Conservation (phyloP, 257 asterid genomes). For the Coffea canephora region DNA sequence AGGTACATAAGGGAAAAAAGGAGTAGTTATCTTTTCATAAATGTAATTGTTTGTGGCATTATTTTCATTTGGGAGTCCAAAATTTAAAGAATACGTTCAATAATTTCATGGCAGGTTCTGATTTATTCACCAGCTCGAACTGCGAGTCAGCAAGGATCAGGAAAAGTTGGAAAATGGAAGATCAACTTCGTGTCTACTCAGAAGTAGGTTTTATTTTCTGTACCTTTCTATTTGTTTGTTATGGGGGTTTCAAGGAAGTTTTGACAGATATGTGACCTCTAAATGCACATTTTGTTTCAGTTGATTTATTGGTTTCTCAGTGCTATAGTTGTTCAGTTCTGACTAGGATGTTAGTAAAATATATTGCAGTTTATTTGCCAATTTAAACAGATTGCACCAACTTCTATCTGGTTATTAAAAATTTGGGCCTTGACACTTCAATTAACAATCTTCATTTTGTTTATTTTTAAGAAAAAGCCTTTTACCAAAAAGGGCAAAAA, state of each 20-base stretch:
- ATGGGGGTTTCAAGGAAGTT: not conserved
- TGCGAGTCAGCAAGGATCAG: constrained; percentile 97
- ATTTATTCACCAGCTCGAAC: constrained; percentile 94
- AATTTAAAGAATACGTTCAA: not conserved
- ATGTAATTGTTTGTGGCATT: not conserved
- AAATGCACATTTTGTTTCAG: not conserved
- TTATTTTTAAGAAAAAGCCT: not conserved
- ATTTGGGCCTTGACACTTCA: not conserved
- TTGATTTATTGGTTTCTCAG: not conserved
- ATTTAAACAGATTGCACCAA: not conserved
- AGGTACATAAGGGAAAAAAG: not conserved
- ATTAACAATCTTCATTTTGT: not conserved
- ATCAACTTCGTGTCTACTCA: constrained; percentile 90
- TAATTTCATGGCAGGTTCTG: constrained; percentile 50
- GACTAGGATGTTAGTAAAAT: not conserved
- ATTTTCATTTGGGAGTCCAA: not conserved
- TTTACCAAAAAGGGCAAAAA: not conserved
- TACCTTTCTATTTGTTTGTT: constrained; percentile 23
- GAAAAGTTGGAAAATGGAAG: constrained; percentile 93
- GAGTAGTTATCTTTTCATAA: not conserved
- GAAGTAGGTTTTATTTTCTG: constrained; percentile 52
- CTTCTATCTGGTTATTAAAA: not conserved
- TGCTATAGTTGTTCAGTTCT: not conserved
- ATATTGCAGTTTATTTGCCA: not conserved
- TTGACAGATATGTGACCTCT: not conserved